Base-by-base conservation (phyloP, 1,284 basidiomycete genomes). In the Ustilago trichophora region DNA sequence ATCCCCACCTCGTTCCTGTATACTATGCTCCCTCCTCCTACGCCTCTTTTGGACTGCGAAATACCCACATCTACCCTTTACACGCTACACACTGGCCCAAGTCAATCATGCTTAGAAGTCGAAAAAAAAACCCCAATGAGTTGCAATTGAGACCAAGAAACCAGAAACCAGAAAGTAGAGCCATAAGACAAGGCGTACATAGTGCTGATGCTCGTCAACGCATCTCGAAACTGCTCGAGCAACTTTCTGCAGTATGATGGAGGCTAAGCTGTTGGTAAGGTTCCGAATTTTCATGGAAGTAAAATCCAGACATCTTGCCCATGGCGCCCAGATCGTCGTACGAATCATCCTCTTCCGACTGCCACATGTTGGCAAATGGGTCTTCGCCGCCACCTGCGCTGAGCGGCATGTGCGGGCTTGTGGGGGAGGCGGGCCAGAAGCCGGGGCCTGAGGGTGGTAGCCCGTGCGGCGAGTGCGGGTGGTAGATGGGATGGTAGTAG, bases 251-350 rank as follows among this genome's bases (percentile, higher is more conserved):
- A 0, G 83, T 77, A 65, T 85, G 83, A n/a, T 77, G 75, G 9
- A 85, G 77, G 31, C 78, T 81, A 12, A 85, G 77, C 63, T 85
- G 83, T 68, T 85, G 84, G 70, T 78, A 92, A 88, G 90, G 90
- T 75, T 92, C 90, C 50, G 89, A 91, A 76, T 91, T 90, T 84
- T 90, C 89, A 83, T 96, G 93, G 83, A 91, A 96, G 83, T 96
- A 97, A 83, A 92, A 95, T 22, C 91, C 91, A 66, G 87, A 89
- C 90, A 93, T 92, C 37, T 81, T 77, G n/a, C 76, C 77, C 10
- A 47, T 31, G 25, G 56, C 55, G 16, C 47, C 40, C 36, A 44
- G 2, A 25, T 60, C 60, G 22, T 83, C 48, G 9, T 42, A 48
- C 8, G n/a, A n/a, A n/a, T 51, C 46, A 10, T 29, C 56, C 9